Evolutionary conservation across 208 protist species (phyloP).

Genomic region (Leishmania martiniquensis): DNA sequence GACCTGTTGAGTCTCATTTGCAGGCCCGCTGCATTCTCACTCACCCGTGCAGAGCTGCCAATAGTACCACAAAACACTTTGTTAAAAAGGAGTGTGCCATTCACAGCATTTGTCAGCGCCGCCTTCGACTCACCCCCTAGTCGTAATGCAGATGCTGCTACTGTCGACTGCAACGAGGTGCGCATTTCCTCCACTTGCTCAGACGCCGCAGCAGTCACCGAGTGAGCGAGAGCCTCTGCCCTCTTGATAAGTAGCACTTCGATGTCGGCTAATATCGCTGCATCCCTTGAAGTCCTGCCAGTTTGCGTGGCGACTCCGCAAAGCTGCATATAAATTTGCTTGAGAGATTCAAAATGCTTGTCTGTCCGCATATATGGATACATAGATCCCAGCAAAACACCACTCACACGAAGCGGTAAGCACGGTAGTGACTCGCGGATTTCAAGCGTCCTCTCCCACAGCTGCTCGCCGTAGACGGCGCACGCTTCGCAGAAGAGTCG

Average conservation of each 20-base stretch:
- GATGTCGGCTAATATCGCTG: background rate
- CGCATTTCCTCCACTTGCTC: background rate
- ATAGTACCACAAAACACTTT: background rate
- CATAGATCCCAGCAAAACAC: slow-evolving; percentile 48
- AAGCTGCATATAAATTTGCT: slow-evolving; percentile 9
- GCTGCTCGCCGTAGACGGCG: slow-evolving; percentile 22
- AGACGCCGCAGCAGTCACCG: background rate
- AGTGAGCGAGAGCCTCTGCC: slow-evolving; percentile 5
- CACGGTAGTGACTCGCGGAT: slow-evolving; percentile 36
- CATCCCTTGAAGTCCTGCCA: background rate
- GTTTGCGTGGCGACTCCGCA: background rate
- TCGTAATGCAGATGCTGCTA: too few species aligned
- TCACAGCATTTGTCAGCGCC: background rate
- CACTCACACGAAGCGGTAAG: slow-evolving; percentile 34
- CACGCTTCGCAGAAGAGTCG: slow-evolving; percentile 19
- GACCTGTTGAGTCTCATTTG: background rate
- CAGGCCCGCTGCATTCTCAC: background rate
- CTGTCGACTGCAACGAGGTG: background rate
- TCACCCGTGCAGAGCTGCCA: background rate
- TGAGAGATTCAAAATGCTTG: slow-evolving; percentile 48
- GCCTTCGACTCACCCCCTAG: background rate
- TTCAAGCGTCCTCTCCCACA: slow-evolving; percentile 30
- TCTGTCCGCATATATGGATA: slow-evolving; percentile 35
- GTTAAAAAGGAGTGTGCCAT: background rate
- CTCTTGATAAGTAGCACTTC: slow-evolving; percentile 14